Conservation (phyloP, 805 yeast genomes). For the Candida golubevii region DNA sequence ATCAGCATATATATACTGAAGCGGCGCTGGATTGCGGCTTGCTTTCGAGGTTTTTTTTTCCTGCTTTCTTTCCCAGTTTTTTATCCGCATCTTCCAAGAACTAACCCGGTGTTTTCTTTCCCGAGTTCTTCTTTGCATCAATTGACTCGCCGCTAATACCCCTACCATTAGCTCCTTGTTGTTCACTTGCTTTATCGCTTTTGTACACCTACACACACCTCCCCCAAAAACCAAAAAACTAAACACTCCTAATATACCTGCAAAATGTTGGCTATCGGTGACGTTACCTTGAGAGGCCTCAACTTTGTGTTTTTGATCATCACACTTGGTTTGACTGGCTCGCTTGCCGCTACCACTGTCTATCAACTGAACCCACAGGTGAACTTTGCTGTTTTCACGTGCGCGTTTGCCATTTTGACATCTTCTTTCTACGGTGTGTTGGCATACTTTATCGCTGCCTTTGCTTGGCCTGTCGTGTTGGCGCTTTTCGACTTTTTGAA, state of each 20-base stretch:
- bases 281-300: constrained; percentile 65
- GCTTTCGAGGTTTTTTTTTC: not conserved
- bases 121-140: not conserved
- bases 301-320: constrained; percentile 76
- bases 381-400: constrained; percentile 81
- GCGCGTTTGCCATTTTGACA: constrained; percentile 79
- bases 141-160: constrained; percentile 4
- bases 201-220: not conserved
- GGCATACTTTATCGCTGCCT: constrained; percentile 71
- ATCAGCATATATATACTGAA: constrained; percentile 5
- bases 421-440: constrained; percentile 74
- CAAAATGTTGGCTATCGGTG: constrained; percentile 65
- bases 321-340: constrained; percentile 82
- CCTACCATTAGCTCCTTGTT: not conserved
- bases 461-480: constrained; percentile 84
- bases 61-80: constrained; percentile 3
- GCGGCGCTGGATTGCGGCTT: constrained; percentile 2
- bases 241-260: too few relatives aligned
- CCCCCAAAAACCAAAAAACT: not conserved
- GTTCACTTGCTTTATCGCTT: not conserved
- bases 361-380: constrained; percentile 68
- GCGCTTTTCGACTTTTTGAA: constrained; percentile 79
- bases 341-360: constrained; percentile 66
- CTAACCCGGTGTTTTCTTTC: not conserved
- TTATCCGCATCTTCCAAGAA: constrained; percentile 1